phyloP scores from a whole-genome alignment of 2,329 filamentous ascomycete genomes.

The Coleophoma cylindrospora region DNA sequence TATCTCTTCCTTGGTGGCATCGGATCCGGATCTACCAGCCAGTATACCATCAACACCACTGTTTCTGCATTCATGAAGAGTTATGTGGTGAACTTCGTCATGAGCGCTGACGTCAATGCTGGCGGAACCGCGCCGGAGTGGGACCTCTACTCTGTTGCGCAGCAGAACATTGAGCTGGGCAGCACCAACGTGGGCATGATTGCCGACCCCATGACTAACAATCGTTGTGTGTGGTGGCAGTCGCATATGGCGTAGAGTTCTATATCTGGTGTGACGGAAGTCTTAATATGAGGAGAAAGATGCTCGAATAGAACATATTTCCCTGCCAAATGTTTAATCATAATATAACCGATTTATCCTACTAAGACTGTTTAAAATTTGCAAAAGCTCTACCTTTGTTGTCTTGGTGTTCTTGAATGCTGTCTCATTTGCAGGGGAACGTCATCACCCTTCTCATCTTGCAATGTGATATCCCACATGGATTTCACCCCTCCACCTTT shows the following conservation, averaged over 20 bases:
- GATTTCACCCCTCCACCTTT: too few species aligned
- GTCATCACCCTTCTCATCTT: too few species aligned
- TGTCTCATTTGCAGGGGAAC: too few species aligned
- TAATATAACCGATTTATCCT: too few species aligned
- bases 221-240: neutral
- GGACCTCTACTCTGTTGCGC: neutral
- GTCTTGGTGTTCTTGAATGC: too few species aligned
- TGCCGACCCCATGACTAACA: neutral
- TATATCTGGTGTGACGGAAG: too few species aligned
- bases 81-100: neutral
- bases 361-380: too few species aligned
- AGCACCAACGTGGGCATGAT: neutral
- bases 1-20: neutral
- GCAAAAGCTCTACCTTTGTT: too few species aligned
- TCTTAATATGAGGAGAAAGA: neutral
- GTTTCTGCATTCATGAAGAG: neutral
- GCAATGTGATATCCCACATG: too few species aligned
- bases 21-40: neutral
- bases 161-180: neutral
- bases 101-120: neutral
- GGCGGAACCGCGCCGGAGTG: neutral
- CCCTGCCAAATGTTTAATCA: too few species aligned
- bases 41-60: neutral
- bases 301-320: neutral
- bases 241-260: neutral